Conservation (phyloP, 345 rosid species). For the Eutrema yunnanense region DNA sequence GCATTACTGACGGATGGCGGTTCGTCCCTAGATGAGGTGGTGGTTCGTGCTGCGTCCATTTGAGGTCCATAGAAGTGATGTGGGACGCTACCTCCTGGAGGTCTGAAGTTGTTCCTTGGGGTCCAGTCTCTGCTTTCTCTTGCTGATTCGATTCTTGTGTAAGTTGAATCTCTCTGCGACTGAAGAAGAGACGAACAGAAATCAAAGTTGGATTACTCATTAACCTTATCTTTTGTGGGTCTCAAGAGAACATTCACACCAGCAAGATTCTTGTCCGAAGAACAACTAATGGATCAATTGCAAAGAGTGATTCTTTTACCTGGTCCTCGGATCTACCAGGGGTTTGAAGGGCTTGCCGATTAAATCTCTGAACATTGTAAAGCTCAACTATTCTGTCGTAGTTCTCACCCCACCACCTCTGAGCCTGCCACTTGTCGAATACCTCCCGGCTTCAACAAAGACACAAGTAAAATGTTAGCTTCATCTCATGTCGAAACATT, state of each 20-base stretch:
- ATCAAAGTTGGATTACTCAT: background rate
- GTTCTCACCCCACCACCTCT: constrained; percentile 99
- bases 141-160: constrained; percentile 62
- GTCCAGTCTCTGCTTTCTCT: constrained; percentile 67
- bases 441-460: constrained; percentile 73
- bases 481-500: background rate
- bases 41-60: constrained; percentile 64
- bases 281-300: background rate
- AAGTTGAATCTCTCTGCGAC: constrained; percentile 73
- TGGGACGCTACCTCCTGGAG: constrained; percentile 22
- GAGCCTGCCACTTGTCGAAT: constrained; percentile 97
- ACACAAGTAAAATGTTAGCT: constrained; percentile 9
- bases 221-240: background rate
- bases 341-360: constrained; percentile 84
- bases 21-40: constrained; percentile 84
- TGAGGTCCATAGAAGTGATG: constrained; percentile 37
- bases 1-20: constrained; percentile 81
- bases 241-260: background rate
- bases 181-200: constrained; percentile 11
- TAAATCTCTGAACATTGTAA: constrained; percentile 95
- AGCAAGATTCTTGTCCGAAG: background rate
- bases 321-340: constrained; percentile 88
- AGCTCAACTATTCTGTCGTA: constrained; percentile 95
- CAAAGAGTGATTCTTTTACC: constrained; percentile 36
- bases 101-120: constrained; percentile 51